phyloP scores from a whole-genome alignment of 805 yeast species.

The Suhomyces xylopsoci region DNA sequence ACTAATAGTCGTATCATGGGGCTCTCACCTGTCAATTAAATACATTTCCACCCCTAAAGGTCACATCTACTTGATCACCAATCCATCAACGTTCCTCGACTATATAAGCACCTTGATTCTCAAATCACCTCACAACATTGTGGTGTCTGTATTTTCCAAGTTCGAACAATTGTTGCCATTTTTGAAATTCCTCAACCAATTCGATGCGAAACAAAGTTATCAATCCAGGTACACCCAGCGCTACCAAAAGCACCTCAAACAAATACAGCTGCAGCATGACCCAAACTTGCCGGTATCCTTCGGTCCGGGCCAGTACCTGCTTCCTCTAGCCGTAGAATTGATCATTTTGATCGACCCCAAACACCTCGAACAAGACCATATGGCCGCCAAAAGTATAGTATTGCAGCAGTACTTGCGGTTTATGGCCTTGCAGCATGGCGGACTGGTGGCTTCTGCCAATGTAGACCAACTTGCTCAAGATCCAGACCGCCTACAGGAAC shows the following conservation, averaged over 20 bases:
- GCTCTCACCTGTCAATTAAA: conserved; percentile 11
- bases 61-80: conserved; percentile 17
- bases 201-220: not conserved
- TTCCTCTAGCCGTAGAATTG: conserved; percentile 19
- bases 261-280: conserved; percentile 1
- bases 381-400: conserved; percentile 18
- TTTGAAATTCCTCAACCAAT: conserved; percentile 8
- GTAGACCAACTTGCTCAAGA: conserved; percentile 1
- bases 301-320: conserved; percentile 22
- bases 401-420: conserved; percentile 38
- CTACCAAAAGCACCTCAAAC: not conserved
- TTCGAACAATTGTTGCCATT: conserved; percentile 12
- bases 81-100: conserved; percentile 9
- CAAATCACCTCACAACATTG: conserved; percentile 1
- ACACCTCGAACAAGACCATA: conserved; percentile 12
- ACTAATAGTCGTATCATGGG: conserved; percentile 4
- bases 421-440: conserved; percentile 31
- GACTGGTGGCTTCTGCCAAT: conserved; percentile 13
- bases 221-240: not conserved
- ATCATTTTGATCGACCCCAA: conserved; percentile 16
- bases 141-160: conserved; percentile 6
- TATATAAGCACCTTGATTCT: conserved; percentile 9
- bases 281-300: conserved; percentile 7
- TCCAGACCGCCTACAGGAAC: conserved; percentile 1
- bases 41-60: conserved; percentile 4